phyloP scores from a whole-genome alignment of 192 early-diverging fungal genomes.

The Rhizoclosmatium globosum region DNA sequence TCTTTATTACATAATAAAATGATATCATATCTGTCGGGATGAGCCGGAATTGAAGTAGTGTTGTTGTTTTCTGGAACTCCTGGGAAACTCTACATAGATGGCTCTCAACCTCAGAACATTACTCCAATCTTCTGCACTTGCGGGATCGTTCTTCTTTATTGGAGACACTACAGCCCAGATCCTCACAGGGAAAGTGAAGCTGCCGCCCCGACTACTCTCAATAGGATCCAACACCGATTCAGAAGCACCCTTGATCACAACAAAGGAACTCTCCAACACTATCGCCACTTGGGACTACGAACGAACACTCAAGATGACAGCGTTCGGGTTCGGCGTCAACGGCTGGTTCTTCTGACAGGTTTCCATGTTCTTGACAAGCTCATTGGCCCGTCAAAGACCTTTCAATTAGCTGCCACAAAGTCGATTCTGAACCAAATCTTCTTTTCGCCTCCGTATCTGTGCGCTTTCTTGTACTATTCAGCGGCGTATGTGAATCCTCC shows the following conservation, averaged over 20 bases:
- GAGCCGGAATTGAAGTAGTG: no score
- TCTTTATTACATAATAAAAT: no score
- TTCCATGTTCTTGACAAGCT: constrained; percentile 21
- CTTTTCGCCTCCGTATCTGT: constrained; percentile 23
- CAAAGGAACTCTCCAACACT: not conserved
- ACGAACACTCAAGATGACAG: constrained; percentile 15
- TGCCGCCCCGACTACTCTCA: not conserved
- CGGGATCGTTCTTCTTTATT: constrained; percentile 26
- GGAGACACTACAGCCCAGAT: constrained; percentile 17
- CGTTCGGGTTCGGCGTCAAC: constrained; percentile 31
- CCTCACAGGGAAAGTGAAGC: not conserved
- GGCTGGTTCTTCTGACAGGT: constrained; percentile 24
- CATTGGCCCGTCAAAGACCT: constrained; percentile 16
- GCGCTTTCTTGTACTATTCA: constrained; percentile 21
- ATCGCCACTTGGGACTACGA: not conserved
- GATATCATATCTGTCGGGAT: no score
- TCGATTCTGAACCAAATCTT: constrained; percentile 28
- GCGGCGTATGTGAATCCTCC: constrained; percentile 16
- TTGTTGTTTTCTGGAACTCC: no score
- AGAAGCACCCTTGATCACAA: not conserved
- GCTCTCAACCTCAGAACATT: constrained; percentile 10
- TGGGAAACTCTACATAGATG: not conserved
- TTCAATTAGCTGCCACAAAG: constrained; percentile 21
- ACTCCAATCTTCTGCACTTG: constrained; percentile 11
- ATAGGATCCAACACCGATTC: not conserved